phyloP scores from a whole-genome alignment of 495 filamentous ascomycete genomes.

The Penicillium atrosanguineum region DNA sequence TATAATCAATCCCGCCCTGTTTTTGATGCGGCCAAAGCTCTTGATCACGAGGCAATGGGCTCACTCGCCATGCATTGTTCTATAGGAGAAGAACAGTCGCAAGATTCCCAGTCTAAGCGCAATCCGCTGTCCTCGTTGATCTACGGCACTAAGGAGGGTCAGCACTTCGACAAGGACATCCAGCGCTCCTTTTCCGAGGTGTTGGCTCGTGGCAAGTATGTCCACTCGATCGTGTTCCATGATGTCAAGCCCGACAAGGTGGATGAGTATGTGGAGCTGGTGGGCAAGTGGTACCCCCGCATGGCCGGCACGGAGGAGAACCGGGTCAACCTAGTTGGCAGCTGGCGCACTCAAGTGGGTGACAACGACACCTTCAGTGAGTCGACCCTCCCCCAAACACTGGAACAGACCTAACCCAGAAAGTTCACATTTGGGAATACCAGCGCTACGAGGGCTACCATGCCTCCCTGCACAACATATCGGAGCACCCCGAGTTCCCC shows the following conservation, averaged over 20 bases:
- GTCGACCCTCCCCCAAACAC: slow-evolving; percentile 11
- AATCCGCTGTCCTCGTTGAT: slow-evolving; percentile 66
- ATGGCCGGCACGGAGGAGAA: slow-evolving; percentile 80
- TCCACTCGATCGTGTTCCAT: slow-evolving; percentile 97
- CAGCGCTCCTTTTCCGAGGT: slow-evolving; percentile 93
- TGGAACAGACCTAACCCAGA: background rate
- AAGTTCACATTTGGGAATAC: slow-evolving; percentile 99
- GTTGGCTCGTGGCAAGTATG: slow-evolving; percentile 93
- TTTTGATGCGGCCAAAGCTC: slow-evolving; percentile 39
- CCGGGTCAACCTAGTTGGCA: slow-evolving; percentile 93
- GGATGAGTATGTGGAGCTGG: slow-evolving; percentile 88
- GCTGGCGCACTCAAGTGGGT: slow-evolving; percentile 97
- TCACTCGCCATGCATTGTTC: slow-evolving; percentile 61
- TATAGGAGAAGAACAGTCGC: slow-evolving; percentile 46
- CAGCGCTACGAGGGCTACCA: slow-evolving; percentile 96
- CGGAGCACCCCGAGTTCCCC: slow-evolving; percentile 72
- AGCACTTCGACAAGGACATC: slow-evolving; percentile 89
- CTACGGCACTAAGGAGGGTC: slow-evolving; percentile 93
- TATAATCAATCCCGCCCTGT: slow-evolving; percentile 26
- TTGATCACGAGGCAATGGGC: slow-evolving; percentile 54
- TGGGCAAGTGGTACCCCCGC: slow-evolving; percentile 88
- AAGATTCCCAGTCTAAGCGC: slow-evolving; percentile 52
- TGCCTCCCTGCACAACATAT: slow-evolving; percentile 80
- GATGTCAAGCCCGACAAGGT: slow-evolving; percentile 93
- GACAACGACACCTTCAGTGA: slow-evolving; percentile 96